phyloP scores from a whole-genome alignment of 441 rosid species.

The Euphorbia schlechtendalii region DNA sequence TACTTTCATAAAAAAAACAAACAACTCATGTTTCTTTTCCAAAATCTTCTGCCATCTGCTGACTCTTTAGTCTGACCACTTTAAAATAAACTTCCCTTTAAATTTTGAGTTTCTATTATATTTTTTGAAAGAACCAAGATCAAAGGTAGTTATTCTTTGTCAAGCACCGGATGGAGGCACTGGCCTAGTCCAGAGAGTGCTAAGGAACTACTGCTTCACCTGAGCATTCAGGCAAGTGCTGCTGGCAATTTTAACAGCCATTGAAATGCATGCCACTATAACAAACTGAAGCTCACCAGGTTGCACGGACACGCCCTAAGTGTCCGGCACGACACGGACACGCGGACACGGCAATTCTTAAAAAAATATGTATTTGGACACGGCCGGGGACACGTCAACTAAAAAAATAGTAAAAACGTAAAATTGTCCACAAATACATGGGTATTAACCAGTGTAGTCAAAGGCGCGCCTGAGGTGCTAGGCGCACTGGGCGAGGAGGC shows the following conservation, averaged over 20 bases:
- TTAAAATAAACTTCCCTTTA: background rate
- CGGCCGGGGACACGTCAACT: too few relatives aligned
- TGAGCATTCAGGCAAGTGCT: background rate
- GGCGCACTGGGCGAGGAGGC: too few relatives aligned
- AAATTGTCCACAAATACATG: too few relatives aligned
- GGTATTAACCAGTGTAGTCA: too few relatives aligned
- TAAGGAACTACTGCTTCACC: background rate
- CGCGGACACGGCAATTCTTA: too few relatives aligned
- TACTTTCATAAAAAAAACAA: background rate
- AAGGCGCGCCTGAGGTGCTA: too few relatives aligned
- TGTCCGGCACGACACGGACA: too few relatives aligned
- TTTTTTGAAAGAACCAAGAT: background rate
- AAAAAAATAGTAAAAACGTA: too few relatives aligned
- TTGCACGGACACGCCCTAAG: too few relatives aligned
- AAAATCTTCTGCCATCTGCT: background rate
- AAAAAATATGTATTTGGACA: too few relatives aligned
- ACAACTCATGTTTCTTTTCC: background rate
- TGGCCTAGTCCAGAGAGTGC: background rate
- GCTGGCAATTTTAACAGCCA: background rate
- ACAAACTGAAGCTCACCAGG: conserved; percentile 35
- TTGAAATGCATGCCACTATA: background rate
- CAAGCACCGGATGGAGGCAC: background rate
- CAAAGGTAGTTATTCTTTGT: background rate
- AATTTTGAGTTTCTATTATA: background rate
- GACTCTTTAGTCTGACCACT: background rate